Evolutionary conservation across 192 early-diverging fungal species (phyloP), one percentile per base, ranked within the genome.

Genomic region (Oehlia diaphana): DNA sequence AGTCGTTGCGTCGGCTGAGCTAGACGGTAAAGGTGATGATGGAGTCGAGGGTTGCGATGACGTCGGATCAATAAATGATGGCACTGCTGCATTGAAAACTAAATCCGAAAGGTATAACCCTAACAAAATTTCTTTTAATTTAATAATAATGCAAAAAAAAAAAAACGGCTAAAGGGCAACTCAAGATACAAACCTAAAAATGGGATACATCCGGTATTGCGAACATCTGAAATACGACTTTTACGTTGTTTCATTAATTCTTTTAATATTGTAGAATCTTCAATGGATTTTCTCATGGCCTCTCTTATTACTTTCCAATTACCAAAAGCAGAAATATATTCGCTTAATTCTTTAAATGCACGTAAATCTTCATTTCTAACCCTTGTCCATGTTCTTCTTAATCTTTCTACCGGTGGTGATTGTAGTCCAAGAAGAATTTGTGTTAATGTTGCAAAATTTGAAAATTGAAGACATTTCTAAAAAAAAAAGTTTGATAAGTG

Each of bases 271-370:
- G 16, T 65, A 28, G 50, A 71, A 58, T 91, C 87, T 39, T 89
- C 86, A 0, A 86, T 86, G 6, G 89, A 86, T 7, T 71, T 76
- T 31, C 83, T 86, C 89, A 90, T 91, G 13, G 81, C 84, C 61
- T 87, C 88, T 12, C 90, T 83, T 26, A 91, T 79, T 33, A 89
- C 83, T 49, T 88, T 88, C 85, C 87, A 91, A 65, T 91, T 91
- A 21, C 83, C 81, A 26, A 84, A 82, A 31, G 88, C 86, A 2
- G 89, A 89, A 2, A 89, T 89, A 58, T 89, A 90, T 16, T 79
- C 83, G 9, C 80, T 82, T 26, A 91, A 73, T 39, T 91, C 83
- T 9, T 88, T 85, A 74, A 92, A 81, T 4, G 81, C 77, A 62
- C 74, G 76, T 70, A 84, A 80, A 62, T 89, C 88, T 9, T 81